Percentiles rank a stretch among this genome's conserved stretches.
Conservation (phyloP, 139 green algal species). For the Auxenochlorella protothecoides region DNA sequence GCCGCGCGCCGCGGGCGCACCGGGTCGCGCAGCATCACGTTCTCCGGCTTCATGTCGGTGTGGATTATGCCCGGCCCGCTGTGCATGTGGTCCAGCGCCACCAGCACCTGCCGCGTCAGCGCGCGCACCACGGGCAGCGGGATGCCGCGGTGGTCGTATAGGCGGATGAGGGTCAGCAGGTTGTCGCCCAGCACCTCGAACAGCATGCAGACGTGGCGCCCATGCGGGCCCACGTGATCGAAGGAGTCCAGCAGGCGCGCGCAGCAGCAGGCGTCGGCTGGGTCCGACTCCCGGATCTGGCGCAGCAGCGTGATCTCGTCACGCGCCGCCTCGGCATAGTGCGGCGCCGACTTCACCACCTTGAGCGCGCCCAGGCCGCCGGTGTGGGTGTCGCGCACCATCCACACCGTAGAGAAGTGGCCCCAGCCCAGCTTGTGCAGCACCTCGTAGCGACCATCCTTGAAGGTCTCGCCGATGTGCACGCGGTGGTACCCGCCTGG, state of each 20-base stretch:
- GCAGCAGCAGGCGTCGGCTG: conserved; percentile 44
- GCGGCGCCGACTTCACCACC: conserved; percentile 87
- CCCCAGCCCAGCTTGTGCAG: conserved; percentile 95
- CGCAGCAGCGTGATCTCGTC: conserved; percentile 89
- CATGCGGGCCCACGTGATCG: conserved; percentile 84
- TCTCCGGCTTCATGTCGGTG: conserved; percentile 96
- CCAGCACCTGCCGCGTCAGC: conserved; percentile 71
- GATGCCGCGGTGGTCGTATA: conserved; percentile 53
- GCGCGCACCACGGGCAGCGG: conserved; percentile 74
- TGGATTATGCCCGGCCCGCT: conserved; percentile 72
- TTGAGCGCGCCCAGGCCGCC: conserved; percentile 41
- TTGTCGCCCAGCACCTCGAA: conserved; percentile 90
- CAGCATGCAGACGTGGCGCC: conserved; percentile 94
- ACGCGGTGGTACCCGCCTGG: conserved; percentile 94
- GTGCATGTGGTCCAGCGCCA: conserved; percentile 90
- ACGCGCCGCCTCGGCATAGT: conserved; percentile 94
- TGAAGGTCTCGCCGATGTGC: conserved; percentile 77
- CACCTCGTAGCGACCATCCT: conserved; percentile 80
- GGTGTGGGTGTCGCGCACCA: conserved; percentile 57
- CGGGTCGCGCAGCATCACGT: conserved; percentile 80
- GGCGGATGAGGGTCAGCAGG: conserved; percentile 59
- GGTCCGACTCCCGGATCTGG: conserved; percentile 62
- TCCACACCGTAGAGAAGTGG: conserved; percentile 99
- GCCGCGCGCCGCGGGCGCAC: conserved; percentile 24
- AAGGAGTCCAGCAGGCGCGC: conserved; percentile 81